phyloP scores from a whole-genome alignment of 768 basidiomycete species.

The button mushroom (Agaricus bisporus) region DNA sequence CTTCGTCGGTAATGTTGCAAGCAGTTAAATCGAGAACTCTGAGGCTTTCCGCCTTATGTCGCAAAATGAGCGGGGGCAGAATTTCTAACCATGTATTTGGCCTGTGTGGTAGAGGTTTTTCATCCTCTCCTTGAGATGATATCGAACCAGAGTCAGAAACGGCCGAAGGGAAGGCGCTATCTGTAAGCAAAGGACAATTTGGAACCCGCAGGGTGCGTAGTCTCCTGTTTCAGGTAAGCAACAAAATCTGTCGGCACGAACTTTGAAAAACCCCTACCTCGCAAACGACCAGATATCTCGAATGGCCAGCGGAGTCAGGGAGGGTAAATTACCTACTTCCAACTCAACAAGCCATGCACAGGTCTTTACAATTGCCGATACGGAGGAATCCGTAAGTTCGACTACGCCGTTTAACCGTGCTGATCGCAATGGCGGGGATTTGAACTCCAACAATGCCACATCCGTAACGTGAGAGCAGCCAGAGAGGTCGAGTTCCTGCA shows the following conservation, averaged over 20 bases:
- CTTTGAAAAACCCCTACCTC: conserved; percentile 28
- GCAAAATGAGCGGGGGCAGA: conserved; percentile 58
- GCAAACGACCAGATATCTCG: conserved; percentile 82
- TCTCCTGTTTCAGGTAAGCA: conserved; percentile 35
- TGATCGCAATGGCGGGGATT: conserved; percentile 65
- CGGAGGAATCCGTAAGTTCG: conserved; percentile 50
- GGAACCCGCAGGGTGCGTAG: conserved; percentile 72
- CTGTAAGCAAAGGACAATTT: conserved; percentile 71
- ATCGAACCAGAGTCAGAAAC: conserved; percentile 11
- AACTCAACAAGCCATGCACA: conserved; percentile 79
- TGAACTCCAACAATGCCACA: conserved; percentile 66
- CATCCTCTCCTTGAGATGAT: conserved; percentile 15
- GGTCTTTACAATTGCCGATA: conserved; percentile 66
- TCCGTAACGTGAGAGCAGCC: conserved; percentile 76
- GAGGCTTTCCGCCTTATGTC: conserved; percentile 64
- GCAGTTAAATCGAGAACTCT: conserved; percentile 74
- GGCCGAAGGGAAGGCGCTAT: conserved; percentile 64
- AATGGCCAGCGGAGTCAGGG: conserved; percentile 62
- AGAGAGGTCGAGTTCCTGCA: conserved; percentile 72
- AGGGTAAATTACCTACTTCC: conserved; percentile 66
- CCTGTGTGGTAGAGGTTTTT: conserved; percentile 50
- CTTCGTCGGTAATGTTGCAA: conserved; percentile 72
- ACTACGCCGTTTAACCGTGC: conserved; percentile 67
- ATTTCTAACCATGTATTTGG: conserved; percentile 56
- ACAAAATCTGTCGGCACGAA: conserved; percentile 15